phyloP scores from a whole-genome alignment of 1,139 yeast species.

The Pneumocystis jirovecii region DNA sequence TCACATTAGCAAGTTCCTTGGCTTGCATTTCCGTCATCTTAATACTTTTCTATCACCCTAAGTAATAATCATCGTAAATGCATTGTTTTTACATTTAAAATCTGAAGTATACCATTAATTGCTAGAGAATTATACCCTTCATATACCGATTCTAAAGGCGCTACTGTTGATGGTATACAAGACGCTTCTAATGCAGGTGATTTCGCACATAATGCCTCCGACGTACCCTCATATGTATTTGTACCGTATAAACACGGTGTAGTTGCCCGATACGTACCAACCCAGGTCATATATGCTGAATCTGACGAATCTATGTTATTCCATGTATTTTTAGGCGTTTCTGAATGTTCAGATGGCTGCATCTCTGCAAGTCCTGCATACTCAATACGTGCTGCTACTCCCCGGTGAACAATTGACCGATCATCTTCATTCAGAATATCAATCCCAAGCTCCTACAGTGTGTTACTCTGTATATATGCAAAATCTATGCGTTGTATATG shows the following conservation, averaged over 20 bases:
- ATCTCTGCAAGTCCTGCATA: conserved; percentile 8
- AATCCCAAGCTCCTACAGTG: background rate
- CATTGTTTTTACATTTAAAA: background rate
- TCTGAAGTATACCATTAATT: background rate
- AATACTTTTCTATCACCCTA: background rate
- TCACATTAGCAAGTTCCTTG: background rate
- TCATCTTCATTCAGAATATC: conserved; percentile 11
- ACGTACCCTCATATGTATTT: no score
- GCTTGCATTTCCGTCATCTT: background rate
- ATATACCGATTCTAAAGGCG: background rate
- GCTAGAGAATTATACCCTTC: background rate
- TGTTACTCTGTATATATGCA: background rate
- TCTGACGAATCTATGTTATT: no score
- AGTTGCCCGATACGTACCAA: no score
- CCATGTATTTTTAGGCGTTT: no score
- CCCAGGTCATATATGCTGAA: no score
- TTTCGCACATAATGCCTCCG: conserved; percentile 32
- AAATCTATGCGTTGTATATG: conserved; percentile 26
- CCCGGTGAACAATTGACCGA: conserved; percentile 14
- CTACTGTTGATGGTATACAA: background rate
- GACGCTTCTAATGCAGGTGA: conserved; percentile 25
- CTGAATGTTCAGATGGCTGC: no score
- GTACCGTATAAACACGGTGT: no score
- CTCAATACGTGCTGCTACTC: conserved; percentile 16
- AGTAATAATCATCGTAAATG: background rate